phyloP scores from a whole-genome alignment of 2,329 filamentous ascomycete species.

The Ilyonectria destructans region DNA sequence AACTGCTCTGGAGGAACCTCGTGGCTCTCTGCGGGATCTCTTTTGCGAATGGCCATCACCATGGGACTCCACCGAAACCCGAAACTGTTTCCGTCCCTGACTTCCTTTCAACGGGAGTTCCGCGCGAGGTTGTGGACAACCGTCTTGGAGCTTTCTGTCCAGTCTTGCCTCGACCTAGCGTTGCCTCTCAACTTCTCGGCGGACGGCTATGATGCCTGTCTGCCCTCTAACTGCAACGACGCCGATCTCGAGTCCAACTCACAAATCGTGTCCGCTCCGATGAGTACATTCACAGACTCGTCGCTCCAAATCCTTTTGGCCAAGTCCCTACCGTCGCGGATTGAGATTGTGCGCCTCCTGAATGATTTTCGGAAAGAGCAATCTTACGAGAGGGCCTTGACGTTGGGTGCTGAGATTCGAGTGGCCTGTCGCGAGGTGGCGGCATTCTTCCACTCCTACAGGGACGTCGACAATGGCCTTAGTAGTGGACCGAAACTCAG shows the following conservation, averaged over 20 bases:
- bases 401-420: conserved; percentile 41
- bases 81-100: conserved; percentile 39
- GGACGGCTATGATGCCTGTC: conserved; percentile 39
- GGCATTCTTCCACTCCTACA: conserved; percentile 40
- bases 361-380: conserved; percentile 45
- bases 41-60: conserved; percentile 46
- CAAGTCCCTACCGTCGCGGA: conserved; percentile 42
- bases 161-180: conserved; percentile 45
- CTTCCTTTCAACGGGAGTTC: conserved; percentile 42
- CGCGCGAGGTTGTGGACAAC: conserved; percentile 46
- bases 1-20: conserved; percentile 47
- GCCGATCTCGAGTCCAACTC: conserved; percentile 36
- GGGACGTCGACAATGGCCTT: not conserved
- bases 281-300: conserved; percentile 41
- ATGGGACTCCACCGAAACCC: conserved; percentile 48
- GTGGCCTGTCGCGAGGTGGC: conserved; percentile 44
- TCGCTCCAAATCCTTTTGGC: conserved; percentile 43
- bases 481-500: conserved; percentile 26
- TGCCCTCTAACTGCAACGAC: conserved; percentile 46
- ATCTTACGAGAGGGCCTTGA: conserved; percentile 41
- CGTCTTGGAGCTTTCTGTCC: conserved; percentile 43
- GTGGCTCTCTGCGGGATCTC: conserved; percentile 46
- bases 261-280: conserved; percentile 20
- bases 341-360: conserved; percentile 41
- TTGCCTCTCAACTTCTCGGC: conserved; percentile 41